Evolutionary conservation across 352 stramenopile genomes (phyloP), one percentile per base, ranked within the genome.

Genomic region (Phytophthora agathidicida): DNA sequence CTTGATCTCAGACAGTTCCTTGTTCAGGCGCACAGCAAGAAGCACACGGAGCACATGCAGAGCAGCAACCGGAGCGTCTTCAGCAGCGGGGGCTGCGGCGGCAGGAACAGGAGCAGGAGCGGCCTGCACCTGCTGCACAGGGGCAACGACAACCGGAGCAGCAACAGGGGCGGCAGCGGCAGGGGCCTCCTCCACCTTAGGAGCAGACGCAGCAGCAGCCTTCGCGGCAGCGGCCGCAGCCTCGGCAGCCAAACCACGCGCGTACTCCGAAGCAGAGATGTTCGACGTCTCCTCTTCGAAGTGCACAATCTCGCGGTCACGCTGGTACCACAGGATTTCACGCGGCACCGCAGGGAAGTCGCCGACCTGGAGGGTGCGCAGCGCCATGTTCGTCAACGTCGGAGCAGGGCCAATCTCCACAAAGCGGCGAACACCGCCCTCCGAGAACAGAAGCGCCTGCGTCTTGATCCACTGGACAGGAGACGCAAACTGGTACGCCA

Each of bases 381-480:
- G 62, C 17, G 86, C 88, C 88, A 96, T 94, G 72, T 88, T 93
- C 17, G 84, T 93, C 35, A 96, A 58, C 23, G 86, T 96, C 11
- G 86, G 68, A 43, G 83, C 77, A 50, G 86, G 84, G 16, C 88
- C 86, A 55, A 96, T 92, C 67, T 96, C 88, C 16, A 96, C 65
- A 30, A 94, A 87, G 17, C 86, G 75, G n/a, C 68, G 62, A 32
- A 93, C 80, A 24, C 74, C 77, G 17, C 72, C 65, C 8, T 75
- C 36, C 23, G 77, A 77, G 59, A 96, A 94, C 45, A 96, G 52
- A 35, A 87, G 71, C 31, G 70, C 62, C 65, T 96, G 88, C 4
- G 88, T 94, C 68, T 93, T 89, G 47, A 96, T 96, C 88, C 88
- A 96, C 57, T 93, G 87, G 13, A 96, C 86, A 3, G 88, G 88